Evolutionary conservation across 2,329 filamentous ascomycete species (phyloP), one percentile per base, ranked within the genome.

Genomic region (Zelopaecilomyces penicillatus): DNA sequence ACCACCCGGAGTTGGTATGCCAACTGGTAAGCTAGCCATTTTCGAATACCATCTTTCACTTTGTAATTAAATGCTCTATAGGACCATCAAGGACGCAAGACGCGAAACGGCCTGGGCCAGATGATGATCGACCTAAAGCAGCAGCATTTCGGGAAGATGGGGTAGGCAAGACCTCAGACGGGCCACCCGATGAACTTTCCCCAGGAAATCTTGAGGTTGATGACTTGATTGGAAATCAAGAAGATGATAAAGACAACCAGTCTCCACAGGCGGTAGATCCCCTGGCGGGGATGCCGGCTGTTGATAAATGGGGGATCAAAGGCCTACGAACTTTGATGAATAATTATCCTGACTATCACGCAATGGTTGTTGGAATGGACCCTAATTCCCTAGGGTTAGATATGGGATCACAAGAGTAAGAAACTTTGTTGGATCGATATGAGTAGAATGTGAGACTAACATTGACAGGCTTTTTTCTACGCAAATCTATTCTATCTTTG

Each of bases 221-320:
- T 11, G 52, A 59, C 6, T 50, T 65, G 7, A 46, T 59, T 4
- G 57, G 54, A 27, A 73, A 73, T 54, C 52, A 53, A 10, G 69
- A 66, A 41, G 71, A 75, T 5, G 65, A 68, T 38, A 66, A 70
- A 43, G 68, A 69, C 8, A 50, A 52, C 12, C 58, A 65, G 30
- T 50, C 55, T 5, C 61, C 64, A 4, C 69, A 73, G 33, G 62
- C 69, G 8, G 69, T 77, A 51, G 79, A 84, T 57, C 78, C 78
- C 38, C 64, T 83, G 28, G 67, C 70, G 39, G 75, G 77, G 38
- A 80, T 83, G 78, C 63, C 74, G n/a, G 70, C 75, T 4, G 72
- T 71, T 34, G 80, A 84, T 54, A 81, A 75, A 57, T 84, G 73
- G 71, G 80, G 80, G 4, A 67, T 83, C 39, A 83, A 83, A 57